These are phyloP conservation scores for Ophiostoma pallidulum DNA, from an alignment of 2,329 filamentous ascomycete genomes.

Conservation along the genomic window DNA sequence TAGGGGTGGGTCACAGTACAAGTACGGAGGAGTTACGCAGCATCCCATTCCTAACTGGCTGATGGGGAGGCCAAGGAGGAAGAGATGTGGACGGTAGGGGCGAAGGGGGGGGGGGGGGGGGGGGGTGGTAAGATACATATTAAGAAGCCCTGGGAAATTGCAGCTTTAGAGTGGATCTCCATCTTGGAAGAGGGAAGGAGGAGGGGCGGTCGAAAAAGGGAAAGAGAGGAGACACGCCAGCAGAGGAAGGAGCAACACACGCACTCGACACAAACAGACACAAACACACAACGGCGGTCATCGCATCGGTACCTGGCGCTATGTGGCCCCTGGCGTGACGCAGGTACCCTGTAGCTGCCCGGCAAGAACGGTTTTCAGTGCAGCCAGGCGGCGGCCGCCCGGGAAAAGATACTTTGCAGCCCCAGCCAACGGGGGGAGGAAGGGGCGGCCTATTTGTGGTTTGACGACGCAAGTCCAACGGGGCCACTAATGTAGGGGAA, in stretches of 20 bases:
- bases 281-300: not conserved
- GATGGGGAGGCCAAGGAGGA: not conserved
- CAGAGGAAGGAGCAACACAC: no score
- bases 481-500: not conserved
- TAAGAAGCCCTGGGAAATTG: constrained; percentile 8
- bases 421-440: no score
- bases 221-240: no score
- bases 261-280: no score
- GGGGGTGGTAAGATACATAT: not conserved
- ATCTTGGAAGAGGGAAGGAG: not conserved
- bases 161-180: constrained; percentile 4
- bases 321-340: constrained; percentile 2
- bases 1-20: constrained; percentile 4
- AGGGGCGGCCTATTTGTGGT: constrained; percentile 3
- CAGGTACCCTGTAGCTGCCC: not conserved
- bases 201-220: not conserved
- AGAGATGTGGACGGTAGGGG: not conserved
- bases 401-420: not conserved
- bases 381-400: not conserved
- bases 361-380: not conserved
- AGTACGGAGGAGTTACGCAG: no score
- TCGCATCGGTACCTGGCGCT: constrained; percentile 5
- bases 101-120: not conserved
- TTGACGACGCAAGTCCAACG: no score
- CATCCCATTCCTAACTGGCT: constrained; percentile 5